phyloP scores from a whole-genome alignment of 139 green algal genomes.

The Asterochloris sp. region DNA sequence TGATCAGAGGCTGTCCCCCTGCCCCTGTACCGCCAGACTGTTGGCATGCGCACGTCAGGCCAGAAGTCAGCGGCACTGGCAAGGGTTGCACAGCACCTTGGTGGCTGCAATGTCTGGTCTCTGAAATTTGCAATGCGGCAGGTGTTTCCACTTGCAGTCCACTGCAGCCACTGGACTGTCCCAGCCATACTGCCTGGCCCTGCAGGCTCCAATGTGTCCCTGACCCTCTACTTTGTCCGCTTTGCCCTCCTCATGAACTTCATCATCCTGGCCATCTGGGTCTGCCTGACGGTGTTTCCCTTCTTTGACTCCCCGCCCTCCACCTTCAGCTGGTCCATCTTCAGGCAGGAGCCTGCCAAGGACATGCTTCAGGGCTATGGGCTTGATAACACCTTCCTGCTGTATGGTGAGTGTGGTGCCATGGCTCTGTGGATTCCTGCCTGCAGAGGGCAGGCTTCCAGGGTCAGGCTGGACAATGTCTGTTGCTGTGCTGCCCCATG shows the following conservation, averaged over 20 bases:
- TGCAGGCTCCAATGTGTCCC: conserved; percentile 36
- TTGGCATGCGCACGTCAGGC: too few relatives aligned
- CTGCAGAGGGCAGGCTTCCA: background rate
- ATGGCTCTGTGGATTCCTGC: background rate
- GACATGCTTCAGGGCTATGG: conserved; percentile 31
- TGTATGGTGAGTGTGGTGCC: conserved; percentile 26
- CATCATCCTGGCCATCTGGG: conserved; percentile 25
- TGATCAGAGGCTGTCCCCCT: background rate
- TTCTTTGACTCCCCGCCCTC: conserved; percentile 33
- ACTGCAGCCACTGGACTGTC: background rate
- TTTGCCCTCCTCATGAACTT: conserved; percentile 33
- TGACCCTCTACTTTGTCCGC: conserved; percentile 37
- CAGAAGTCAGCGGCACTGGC: too few relatives aligned
- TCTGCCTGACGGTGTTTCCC: conserved; percentile 24
- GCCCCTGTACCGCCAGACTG: too few relatives aligned
- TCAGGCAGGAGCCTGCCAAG: conserved; percentile 14
- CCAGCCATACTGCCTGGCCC: background rate
- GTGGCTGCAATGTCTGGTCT: background rate
- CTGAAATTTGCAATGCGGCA: background rate
- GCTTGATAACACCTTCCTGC: conserved; percentile 34
- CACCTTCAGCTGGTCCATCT: conserved; percentile 32
- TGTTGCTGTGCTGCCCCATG: too few relatives aligned
- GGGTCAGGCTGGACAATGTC: background rate
- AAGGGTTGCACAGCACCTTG: background rate
- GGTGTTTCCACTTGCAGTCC: background rate